Evolutionary conservation across 805 yeast genomes (phyloP).

Genomic region (Candida pseudoglaebosa): DNA sequence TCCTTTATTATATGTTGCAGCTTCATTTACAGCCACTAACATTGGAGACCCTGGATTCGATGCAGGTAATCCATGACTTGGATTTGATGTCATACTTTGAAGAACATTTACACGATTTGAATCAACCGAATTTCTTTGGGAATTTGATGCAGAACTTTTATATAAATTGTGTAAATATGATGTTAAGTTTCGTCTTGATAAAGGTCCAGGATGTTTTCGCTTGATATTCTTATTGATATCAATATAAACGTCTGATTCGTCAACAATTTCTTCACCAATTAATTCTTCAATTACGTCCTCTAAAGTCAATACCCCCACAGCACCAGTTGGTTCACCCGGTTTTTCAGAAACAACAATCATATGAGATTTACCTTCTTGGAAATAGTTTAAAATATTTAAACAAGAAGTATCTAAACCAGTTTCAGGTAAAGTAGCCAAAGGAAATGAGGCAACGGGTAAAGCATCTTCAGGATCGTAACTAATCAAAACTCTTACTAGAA

Average conservation of each 20-base stretch:
- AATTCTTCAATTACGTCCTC: conserved; percentile 98
- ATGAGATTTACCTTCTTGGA: conserved; percentile 97
- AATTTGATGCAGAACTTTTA: conserved; percentile 25
- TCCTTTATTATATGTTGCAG: conserved; percentile 16
- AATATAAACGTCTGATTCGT: conserved; percentile 89
- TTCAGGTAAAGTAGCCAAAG: conserved; percentile 94
- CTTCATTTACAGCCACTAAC: conserved; percentile 7
- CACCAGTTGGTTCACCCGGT: conserved; percentile 83
- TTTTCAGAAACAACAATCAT: conserved; percentile 87
- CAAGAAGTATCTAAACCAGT: conserved; percentile 90
- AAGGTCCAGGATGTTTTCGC: conserved; percentile 71
- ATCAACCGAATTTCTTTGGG: conserved; percentile 44
- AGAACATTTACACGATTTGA: conserved; percentile 6
- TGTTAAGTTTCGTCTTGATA: conserved; percentile 64
- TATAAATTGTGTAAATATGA: conserved; percentile 64
- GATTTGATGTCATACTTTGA: neutral
- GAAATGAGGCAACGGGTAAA: conserved; percentile 86
- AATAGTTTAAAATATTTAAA: conserved; percentile 86
- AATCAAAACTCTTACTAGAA: conserved; percentile 84
- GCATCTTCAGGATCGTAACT: conserved; percentile 97
- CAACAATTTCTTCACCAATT: conserved; percentile 96
- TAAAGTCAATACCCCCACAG: conserved; percentile 85
- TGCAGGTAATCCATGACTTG: conserved; percentile 1
- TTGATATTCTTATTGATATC: conserved; percentile 88
- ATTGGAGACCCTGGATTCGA: conserved; percentile 7